Base-by-base conservation (phyloP, 1,284 basidiomycete genomes). In the Fomitiporia mediterranea region DNA sequence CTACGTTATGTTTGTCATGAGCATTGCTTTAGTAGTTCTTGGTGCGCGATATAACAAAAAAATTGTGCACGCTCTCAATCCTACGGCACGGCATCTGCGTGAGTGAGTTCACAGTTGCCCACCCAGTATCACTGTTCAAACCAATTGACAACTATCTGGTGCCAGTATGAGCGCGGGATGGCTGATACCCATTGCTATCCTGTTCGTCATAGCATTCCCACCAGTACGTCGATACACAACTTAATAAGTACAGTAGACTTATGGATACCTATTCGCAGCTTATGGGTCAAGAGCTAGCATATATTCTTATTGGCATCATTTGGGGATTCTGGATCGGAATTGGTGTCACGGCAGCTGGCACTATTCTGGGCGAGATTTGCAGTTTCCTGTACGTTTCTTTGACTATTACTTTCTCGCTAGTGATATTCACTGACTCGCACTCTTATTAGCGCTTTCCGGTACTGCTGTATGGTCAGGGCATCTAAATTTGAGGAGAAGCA, bases 401-500 rank as follows among this genome's bases (percentile, higher is more conserved):
- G 52, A 49, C 30, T 23, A 30, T 53, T 4, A 17, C 28, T 38
- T 23, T n/a, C 23, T n/a, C 27, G 6, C 44, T n/a, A 43, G 28
- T 30, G 21, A 40, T 3, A 21, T 47, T 15, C 27, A 19, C 43
- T 32, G 50, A 49, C 19, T 23, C 37, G 11, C 27, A 21, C 17
- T 46, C 28, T 13, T 56, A 6, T 35, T 39, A 82, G 81, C 63
- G 83, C 82, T 2, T 87, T 87, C 76, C 83, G 79, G 64, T 82
- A 81, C 59, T 82, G 80, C 64, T 82, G 81, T 64, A 69, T 79
- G 2, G 70, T 79, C 1, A 79, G 82, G 19, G 89, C 84, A 0
- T 81, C 83, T 58, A 89, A 88, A 66, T 72, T 84, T 50, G 90
- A 94, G 71, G 73, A 77, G 63, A 82, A 77, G 27, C 86, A 86